Conservation (phyloP, 2,329 filamentous ascomycete genomes). For the Aspergillus candidus region DNA sequence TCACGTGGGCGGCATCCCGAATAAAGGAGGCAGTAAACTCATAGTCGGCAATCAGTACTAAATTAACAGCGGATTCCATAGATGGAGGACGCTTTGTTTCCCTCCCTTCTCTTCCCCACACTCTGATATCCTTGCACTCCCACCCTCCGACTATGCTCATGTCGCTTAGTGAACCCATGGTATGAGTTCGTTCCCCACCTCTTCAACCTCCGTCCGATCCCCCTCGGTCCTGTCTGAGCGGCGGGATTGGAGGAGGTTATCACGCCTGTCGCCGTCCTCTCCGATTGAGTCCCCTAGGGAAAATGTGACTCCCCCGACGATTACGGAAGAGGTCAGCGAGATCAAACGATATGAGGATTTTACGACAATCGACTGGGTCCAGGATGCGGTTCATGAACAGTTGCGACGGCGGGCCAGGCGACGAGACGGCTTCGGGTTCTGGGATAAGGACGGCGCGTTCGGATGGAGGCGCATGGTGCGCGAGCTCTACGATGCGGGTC, state of each 20-base stretch:
- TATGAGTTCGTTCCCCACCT: slow-evolving; percentile 37
- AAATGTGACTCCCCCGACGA: slow-evolving; percentile 57
- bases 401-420: slow-evolving; percentile 69
- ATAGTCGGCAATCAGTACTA: too few relatives aligned
- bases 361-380: slow-evolving; percentile 94
- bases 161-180: slow-evolving; percentile 26
- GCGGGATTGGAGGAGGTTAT: slow-evolving; percentile 38
- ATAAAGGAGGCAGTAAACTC: too few relatives aligned
- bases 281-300: slow-evolving; percentile 49
- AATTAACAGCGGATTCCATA: too few relatives aligned
- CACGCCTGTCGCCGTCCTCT: slow-evolving; percentile 49
- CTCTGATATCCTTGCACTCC: too few relatives aligned
- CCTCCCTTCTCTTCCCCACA: too few relatives aligned
- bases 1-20: too few relatives aligned
- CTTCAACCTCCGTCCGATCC: slow-evolving; percentile 25
- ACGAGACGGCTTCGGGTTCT: slow-evolving; percentile 65
- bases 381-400: slow-evolving; percentile 90
- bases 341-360: slow-evolving; percentile 99
- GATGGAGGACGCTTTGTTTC: too few relatives aligned
- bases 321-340: slow-evolving; percentile 92
- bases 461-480: slow-evolving; percentile 76
- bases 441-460: slow-evolving; percentile 60
- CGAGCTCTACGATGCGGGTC: slow-evolving; percentile 90
- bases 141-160: slow-evolving; percentile 26
- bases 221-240: slow-evolving; percentile 28